These are phyloP conservation scores for Phytophthora ohioensis DNA, from an alignment of 352 stramenopile genomes.

Conservation along the genomic window DNA sequence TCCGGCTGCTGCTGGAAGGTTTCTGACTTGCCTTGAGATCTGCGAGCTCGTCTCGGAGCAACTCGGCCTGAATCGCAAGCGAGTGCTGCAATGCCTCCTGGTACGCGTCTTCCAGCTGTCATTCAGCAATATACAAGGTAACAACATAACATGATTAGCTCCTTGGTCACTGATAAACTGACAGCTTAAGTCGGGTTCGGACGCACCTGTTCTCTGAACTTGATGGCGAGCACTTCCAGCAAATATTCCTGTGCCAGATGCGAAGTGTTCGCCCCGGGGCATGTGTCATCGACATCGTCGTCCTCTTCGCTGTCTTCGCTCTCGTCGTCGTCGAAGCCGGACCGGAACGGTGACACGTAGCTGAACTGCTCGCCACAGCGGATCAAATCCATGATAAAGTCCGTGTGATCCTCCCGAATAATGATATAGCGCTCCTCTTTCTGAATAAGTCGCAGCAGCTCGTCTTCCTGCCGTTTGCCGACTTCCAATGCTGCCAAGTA, in stretches of 20 bases:
- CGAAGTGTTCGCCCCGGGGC: slow-evolving; percentile 78
- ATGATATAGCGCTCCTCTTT: slow-evolving; percentile 88
- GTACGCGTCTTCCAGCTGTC: slow-evolving; percentile 76
- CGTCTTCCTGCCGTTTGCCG: slow-evolving; percentile 71
- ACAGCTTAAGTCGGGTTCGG: neutral
- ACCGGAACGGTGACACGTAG: slow-evolving; percentile 60
- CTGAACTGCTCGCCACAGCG: slow-evolving; percentile 82
- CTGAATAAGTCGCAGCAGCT: slow-evolving; percentile 77
- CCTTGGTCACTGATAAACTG: neutral
- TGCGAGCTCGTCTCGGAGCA: slow-evolving; percentile 77
- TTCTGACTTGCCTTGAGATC: slow-evolving; percentile 74
- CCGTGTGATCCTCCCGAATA: slow-evolving; percentile 81
- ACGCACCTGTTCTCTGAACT: slow-evolving; percentile 79
- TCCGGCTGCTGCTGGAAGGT: slow-evolving; percentile 50
- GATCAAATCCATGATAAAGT: slow-evolving; percentile 86
- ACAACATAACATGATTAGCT: slow-evolving; percentile 22
- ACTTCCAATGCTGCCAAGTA: slow-evolving; percentile 73
- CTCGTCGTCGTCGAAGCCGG: slow-evolving; percentile 51
- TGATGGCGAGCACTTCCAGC: slow-evolving; percentile 80
- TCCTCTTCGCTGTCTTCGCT: slow-evolving; percentile 57
- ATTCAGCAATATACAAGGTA: slow-evolving; percentile 7
- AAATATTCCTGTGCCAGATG: slow-evolving; percentile 82
- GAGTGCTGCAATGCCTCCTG: slow-evolving; percentile 83
- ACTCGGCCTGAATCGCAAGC: slow-evolving; percentile 73
- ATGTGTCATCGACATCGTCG: slow-evolving; percentile 77